Evolutionary conservation across 2,329 filamentous ascomycete genomes (phyloP), one percentile per base, ranked within the genome.

Genomic region (Penicillium capsulatum): DNA sequence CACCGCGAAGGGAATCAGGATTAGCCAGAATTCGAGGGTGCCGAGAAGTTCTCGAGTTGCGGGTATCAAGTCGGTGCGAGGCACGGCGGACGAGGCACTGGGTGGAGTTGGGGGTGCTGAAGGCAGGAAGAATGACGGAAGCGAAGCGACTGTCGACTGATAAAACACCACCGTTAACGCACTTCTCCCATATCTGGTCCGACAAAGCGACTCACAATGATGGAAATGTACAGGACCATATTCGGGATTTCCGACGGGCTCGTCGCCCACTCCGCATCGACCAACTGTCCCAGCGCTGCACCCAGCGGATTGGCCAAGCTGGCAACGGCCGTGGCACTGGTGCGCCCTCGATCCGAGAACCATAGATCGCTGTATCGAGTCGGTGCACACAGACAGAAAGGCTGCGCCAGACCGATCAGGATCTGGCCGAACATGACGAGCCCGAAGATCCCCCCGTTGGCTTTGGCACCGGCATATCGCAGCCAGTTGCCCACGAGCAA

Each of bases 301-400:
- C 91, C 91, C 36, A 97, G 76, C 0, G 91, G 91, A 63, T 96
- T 97, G 3, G 91, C 87, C 42, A 97, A 68, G 44, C 82, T 90
- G 15, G 84, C 83, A 24, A 95, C 58, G 1, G 91, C 92, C 1
- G 91, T 97, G 13, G 91, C 91, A 38, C 84, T 83, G 9, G 95
- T 86, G 38, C 92, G 80, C 6, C 90, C 91, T 8, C 74, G 71
- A 54, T 85, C 82, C 2, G 87, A 90, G 67, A 97, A 97, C 92
- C 92, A 97, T 44, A 95, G 71, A 61, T 96, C 90, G 38, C 86
- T 92, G 66, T 94, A 98, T 46, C 87, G 75, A 0, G 92, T 91
- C 1, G 92, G 91, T 0, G 91, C 88, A 5, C 84, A 81, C 7
- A 97, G 78, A 9, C 94, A 87, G 63, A 97, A 97, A 0, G 92